Evolutionary conservation across 257 asterid species (phyloP), one percentile per base, ranked within the genome.

Genomic region (Thymus mandschuricus): DNA sequence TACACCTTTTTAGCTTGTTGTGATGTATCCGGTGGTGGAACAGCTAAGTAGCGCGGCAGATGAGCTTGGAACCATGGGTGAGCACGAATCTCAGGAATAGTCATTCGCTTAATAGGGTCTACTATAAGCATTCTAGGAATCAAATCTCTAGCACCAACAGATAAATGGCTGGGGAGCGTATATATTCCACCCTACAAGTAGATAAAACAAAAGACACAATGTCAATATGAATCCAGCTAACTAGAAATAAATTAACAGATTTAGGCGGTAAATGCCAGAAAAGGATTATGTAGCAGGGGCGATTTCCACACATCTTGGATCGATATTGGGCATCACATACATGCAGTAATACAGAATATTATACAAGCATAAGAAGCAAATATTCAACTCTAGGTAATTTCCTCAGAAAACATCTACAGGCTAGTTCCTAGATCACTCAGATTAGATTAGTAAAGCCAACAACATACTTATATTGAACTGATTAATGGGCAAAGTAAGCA

Each of bases 1-100:
- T 57, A 55, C 38, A 92, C 99, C 98, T 92, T 95, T 81, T 88
- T 92, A 61, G 98, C 99, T 75, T 95, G 99, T 68, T 88, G 99
- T 40, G 76, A 55, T 30, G 98, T 86, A 81, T 92, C 98, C n/a
- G 99, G 99, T 27, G 99, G 98, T 62, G 98, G 89, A 60, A 95
- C 99, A 57, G 99, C 96, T 71, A 95, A 84, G 79, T 95, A 95
- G 68, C 98, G 96, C 11, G 99, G 98, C 64, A 95, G 81, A 79
- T 84, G 99, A 79, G 96, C 91, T 81, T 85, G 91, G 81, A 95
- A 95, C 99, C 99, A 95, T n/a, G 88, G 88, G 83, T 89, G 99
- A 38, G 82, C 81, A 72, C 98, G 99, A 73, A 95, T 89, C 79
- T 95, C 99, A 43, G 99, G 96, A 72, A 95, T 92, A 43, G 92